Percentiles rank a stretch among this genome's conserved stretches.
Conservation (phyloP, 23 red algal species). For the Cyanidiococcus yangmingshanensis region DNA sequence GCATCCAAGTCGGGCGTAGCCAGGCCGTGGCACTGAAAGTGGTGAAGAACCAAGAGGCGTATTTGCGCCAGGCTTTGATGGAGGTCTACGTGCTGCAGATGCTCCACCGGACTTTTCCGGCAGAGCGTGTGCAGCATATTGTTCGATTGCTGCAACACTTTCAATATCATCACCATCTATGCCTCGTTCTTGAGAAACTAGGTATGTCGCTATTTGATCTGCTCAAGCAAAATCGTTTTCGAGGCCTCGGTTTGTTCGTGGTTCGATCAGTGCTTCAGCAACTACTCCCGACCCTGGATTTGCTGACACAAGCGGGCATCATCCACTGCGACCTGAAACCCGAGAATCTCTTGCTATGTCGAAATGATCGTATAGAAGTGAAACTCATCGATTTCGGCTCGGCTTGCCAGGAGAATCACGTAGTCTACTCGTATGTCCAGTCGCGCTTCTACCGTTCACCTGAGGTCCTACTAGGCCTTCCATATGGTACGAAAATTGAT, state of each 20-base stretch:
- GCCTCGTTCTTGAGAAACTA: constrained; percentile 88
- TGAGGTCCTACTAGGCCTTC: constrained; percentile 79
- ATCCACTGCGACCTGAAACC: constrained; percentile 97
- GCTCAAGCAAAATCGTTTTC: constrained; percentile 56
- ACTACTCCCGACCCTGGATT: constrained; percentile 62
- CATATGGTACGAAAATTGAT: constrained; percentile 70
- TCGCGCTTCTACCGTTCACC: constrained; percentile 94
- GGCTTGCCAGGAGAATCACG: constrained; percentile 42
- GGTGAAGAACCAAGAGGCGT: constrained; percentile 74
- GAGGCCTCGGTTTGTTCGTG: constrained; percentile 54
- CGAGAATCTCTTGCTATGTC: constrained; percentile 85
- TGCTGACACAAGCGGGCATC: constrained; percentile 61
- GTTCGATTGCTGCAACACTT: constrained; percentile 77
- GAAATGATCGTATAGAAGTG: constrained; percentile 44
- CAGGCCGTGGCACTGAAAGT: constrained; percentile 87
- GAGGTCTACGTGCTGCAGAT: constrained; percentile 67
- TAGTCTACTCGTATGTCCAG: constrained; percentile 83
- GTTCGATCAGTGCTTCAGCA: constrained; percentile 75
- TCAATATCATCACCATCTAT: constrained; percentile 82
- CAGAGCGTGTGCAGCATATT: constrained; percentile 53
- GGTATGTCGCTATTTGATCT: constrained; percentile 80
- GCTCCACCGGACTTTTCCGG: constrained; percentile 46
- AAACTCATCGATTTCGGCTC: constrained; percentile 97
- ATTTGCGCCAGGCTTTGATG: constrained; percentile 60
- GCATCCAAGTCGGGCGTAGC: constrained; percentile 41